phyloP scores from a whole-genome alignment of 371 early-diverging fungal species.

The Mucor mucedo region DNA sequence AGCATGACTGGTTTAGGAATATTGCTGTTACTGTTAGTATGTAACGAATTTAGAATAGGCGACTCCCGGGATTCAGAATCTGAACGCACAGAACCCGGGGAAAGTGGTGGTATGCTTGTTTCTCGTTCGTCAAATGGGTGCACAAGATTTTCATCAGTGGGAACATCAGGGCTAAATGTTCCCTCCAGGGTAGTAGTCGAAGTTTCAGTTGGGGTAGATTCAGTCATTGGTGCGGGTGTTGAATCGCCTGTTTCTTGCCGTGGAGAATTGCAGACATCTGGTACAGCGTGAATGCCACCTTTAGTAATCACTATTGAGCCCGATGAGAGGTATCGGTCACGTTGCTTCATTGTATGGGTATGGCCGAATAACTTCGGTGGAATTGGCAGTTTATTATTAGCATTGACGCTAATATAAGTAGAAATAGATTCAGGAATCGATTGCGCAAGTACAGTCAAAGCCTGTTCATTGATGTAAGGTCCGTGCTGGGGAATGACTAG shows the following conservation, averaged over 20 bases:
- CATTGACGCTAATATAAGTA: slow-evolving; percentile 45
- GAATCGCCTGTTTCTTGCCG: background rate
- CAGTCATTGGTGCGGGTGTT: slow-evolving; percentile 4
- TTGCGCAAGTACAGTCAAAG: slow-evolving; percentile 40
- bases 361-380: slow-evolving; percentile 33
- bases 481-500: slow-evolving; percentile 49
- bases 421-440: slow-evolving; percentile 46
- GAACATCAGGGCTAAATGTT: slow-evolving; percentile 9
- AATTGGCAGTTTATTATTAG: slow-evolving; percentile 42
- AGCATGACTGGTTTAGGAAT: slow-evolving; percentile 24
- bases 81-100: slow-evolving; percentile 11
- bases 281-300: slow-evolving; percentile 31
- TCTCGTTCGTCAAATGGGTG: slow-evolving; percentile 25
- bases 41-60: background rate
- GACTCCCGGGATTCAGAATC: background rate
- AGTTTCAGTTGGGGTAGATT: slow-evolving; percentile 7
- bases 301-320: slow-evolving; percentile 45
- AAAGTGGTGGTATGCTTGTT: slow-evolving; percentile 12
- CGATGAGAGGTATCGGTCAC: slow-evolving; percentile 35
- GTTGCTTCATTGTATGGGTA: slow-evolving; percentile 28
- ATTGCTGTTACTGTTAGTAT: background rate
- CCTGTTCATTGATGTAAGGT: slow-evolving; percentile 46
- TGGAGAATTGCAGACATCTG: slow-evolving; percentile 8
- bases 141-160: slow-evolving; percentile 26
- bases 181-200: slow-evolving; percentile 11